A percentile compares a stretch with the other conserved stretches of the same genome.
Evolutionary conservation across 2,329 filamentous ascomycete genomes (phyloP).

Genomic region (Botrytis porri): DNA sequence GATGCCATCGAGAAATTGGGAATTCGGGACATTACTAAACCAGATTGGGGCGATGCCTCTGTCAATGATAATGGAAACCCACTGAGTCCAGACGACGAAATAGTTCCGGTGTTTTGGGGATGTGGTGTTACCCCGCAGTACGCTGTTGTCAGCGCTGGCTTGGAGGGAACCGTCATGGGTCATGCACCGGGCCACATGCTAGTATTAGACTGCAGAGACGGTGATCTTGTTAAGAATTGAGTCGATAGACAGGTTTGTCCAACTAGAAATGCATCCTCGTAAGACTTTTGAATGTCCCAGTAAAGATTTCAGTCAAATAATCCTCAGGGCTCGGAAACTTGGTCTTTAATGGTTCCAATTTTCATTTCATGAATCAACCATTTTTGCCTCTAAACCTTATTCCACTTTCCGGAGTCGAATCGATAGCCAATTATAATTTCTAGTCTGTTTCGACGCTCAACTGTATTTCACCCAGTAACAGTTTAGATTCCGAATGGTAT

Average conservation of each 20-base stretch:
- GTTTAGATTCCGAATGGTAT: background rate
- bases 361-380: background rate
- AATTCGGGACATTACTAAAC: slow-evolving; percentile 50
- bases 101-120: slow-evolving; percentile 59
- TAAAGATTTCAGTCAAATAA: background rate
- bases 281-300: background rate
- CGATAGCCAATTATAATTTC: background rate
- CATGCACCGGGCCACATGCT: slow-evolving; percentile 64
- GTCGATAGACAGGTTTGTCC: background rate
- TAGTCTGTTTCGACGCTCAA: background rate
- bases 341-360: background rate
- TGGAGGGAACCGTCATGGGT: slow-evolving; percentile 54
- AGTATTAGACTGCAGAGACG: slow-evolving; percentile 47
- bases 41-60: slow-evolving; percentile 56
- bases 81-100: slow-evolving; percentile 38
- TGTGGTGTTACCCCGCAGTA: slow-evolving; percentile 66
- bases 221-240: slow-evolving; percentile 25
- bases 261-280: background rate
- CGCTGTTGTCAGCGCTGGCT: slow-evolving; percentile 56
- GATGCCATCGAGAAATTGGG: slow-evolving; percentile 51
- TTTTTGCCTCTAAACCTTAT: background rate
- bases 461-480: background rate
- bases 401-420: background rate
- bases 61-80: slow-evolving; percentile 37
- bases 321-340: background rate